A percentile compares a stretch with the other conserved stretches of the same genome.
These are phyloP conservation scores for Urtica urens DNA, from an alignment of 306 rosid species.

Conservation along the genomic window DNA sequence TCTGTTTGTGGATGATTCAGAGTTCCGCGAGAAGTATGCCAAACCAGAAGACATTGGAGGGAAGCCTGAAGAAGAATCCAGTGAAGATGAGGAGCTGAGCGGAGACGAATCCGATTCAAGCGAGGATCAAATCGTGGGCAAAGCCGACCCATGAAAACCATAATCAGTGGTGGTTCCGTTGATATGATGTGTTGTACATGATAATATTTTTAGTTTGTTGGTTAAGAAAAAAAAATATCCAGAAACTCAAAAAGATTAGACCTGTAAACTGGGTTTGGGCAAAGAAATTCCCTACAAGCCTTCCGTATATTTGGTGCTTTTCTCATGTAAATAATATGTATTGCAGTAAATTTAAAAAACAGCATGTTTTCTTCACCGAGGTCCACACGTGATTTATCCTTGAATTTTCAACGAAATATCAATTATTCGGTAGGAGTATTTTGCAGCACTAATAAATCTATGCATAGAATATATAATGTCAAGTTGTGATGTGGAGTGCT, in stretches of 20 bases:
- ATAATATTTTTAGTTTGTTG: constrained; percentile 25
- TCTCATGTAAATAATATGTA: constrained; percentile 38
- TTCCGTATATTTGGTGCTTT: constrained; percentile 14
- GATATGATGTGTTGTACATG: constrained; percentile 38
- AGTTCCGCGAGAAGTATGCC: constrained; percentile 74
- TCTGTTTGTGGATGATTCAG: constrained; percentile 32
- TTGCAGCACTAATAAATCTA: too few species aligned
- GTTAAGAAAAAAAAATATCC: constrained; percentile 29
- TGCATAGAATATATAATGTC: too few species aligned
- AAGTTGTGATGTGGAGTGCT: too few species aligned
- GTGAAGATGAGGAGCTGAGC: constrained; percentile 70
- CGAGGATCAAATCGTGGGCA: constrained; percentile 60
- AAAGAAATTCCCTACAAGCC: constrained; percentile 29
- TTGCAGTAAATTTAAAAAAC: too few species aligned
- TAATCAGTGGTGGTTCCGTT: constrained; percentile 9
- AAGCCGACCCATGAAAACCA: constrained; percentile 53
- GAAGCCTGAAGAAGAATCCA: constrained; percentile 43
- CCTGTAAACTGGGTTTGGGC: constrained; percentile 32
- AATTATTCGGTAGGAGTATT: too few species aligned
- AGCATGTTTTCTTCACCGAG: too few species aligned
- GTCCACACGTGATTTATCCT: too few species aligned
- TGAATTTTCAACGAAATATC: too few species aligned
- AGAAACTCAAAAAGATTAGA: constrained; percentile 31
- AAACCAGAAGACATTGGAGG: constrained; percentile 77
- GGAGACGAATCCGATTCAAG: constrained; percentile 63